Conservation (phyloP, 179 eudicot genomes). For the Actinidia chinensis region DNA sequence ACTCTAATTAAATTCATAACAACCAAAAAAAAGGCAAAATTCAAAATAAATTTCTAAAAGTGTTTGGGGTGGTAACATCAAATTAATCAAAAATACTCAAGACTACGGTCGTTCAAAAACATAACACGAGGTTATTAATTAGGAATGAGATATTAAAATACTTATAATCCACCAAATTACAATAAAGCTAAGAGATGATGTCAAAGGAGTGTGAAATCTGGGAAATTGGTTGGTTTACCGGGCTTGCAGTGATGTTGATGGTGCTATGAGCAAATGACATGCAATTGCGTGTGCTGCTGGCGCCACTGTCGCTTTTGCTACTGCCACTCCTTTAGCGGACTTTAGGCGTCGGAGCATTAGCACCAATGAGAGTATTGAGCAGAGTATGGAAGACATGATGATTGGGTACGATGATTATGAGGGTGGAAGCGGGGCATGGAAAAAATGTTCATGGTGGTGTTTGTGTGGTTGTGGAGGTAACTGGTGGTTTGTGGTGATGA, state of each 20-base stretch:
- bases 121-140: too few species aligned
- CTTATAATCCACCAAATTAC: too few species aligned
- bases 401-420: slow-evolving; percentile 55
- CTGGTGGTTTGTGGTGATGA: neutral
- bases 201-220: neutral
- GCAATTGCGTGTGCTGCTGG: slow-evolving; percentile 36
- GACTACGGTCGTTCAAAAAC: too few species aligned
- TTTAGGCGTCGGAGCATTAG: slow-evolving; percentile 60
- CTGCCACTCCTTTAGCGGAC: slow-evolving; percentile 22
- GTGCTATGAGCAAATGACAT: slow-evolving; percentile 59
- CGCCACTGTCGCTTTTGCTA: slow-evolving; percentile 25
- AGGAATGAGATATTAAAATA: too few species aligned
- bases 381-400: slow-evolving; percentile 46
- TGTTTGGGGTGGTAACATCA: too few species aligned
- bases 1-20: too few species aligned
- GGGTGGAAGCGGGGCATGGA: slow-evolving; percentile 45
- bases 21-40: too few species aligned
- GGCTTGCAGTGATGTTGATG: slow-evolving; percentile 47
- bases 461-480: slow-evolving; percentile 13
- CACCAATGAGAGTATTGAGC: slow-evolving; percentile 43
- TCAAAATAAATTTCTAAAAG: too few species aligned
- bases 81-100: too few species aligned
- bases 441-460: slow-evolving; percentile 15
- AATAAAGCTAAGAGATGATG: too few species aligned
- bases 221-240: slow-evolving; percentile 43